Evolutionary conservation across 2,329 filamentous ascomycete genomes (phyloP), one percentile per base, ranked within the genome.

Genomic region (Purpureocillium lavendulum): DNA sequence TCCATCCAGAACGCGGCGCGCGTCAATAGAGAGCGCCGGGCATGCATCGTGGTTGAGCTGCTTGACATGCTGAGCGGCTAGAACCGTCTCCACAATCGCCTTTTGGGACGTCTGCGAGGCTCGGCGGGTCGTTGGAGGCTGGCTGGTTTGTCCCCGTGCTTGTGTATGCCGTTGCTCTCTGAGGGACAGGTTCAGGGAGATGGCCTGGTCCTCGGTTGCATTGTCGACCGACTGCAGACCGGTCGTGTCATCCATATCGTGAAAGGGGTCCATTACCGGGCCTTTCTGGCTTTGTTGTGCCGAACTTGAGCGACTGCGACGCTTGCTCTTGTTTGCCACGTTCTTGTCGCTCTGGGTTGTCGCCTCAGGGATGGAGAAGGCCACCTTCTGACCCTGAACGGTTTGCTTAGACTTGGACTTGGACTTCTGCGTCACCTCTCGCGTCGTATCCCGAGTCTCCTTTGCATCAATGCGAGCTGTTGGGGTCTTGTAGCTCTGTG

Each of bases 1-100:
- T 33, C 58, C 59, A 42, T 77, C 69, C 14, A 78, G 62, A 29
- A 78, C 66, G 40, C 65, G 68, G 30, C 68, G 69, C 38, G 73
- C 73, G 40, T 71, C 66, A 31, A 56, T 59, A 10, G 74, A 76
- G 11, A 79, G 64, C 2, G 63, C 60, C n/a, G 68, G 65, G 45
- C 68, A 65, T 5, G 53, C 49, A 33, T 59, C 54, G 39, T 48
- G 52, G 30, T 53, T 53, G 17, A 47, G 34, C 10, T 46, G 50
- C 36, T 47, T 54, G 38, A 51, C 47, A 39, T 48, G 49, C 37
- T 49, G 44, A 21, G 42, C 40, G 18, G 47, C 49, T n/a, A 45
- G 9, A 28, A 58, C 54, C 3, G 48, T 52, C 14, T 51, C 42
- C 4, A 46, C 9, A 7, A 41, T 41, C 12, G 50, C 46, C 35